A percentile compares a stretch with the other conserved stretches of the same genome.
phyloP scores from a whole-genome alignment of 2,329 filamentous ascomycete species.

The Aspergillus texensis region DNA sequence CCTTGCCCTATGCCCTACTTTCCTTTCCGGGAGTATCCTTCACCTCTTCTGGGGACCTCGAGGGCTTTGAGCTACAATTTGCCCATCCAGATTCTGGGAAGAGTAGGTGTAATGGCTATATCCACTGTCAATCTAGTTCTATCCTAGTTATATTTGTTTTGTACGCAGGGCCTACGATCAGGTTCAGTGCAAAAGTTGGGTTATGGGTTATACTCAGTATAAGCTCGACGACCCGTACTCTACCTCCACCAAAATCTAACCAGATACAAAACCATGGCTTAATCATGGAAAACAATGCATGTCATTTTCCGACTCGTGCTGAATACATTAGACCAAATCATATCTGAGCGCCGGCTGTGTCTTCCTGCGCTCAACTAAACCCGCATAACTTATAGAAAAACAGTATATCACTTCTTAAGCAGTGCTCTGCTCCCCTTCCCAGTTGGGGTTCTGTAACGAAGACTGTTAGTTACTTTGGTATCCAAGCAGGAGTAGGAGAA shows the following conservation, averaged over 20 bases:
- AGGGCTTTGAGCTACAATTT: not conserved
- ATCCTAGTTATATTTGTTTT: not conserved
- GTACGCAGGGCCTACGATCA: not conserved
- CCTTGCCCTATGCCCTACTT: slow-evolving; percentile 45
- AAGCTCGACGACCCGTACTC: not conserved
- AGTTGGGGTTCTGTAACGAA: slow-evolving; percentile 48
- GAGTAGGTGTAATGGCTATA: not conserved
- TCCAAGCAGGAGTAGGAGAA: slow-evolving; percentile 6
- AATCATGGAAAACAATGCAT: slow-evolving; percentile 25
- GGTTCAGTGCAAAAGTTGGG: not conserved
- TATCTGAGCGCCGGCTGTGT: slow-evolving; percentile 24
- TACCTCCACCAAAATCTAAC: not conserved
- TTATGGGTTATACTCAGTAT: not conserved
- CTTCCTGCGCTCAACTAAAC: slow-evolving; percentile 22
- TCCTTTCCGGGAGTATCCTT: slow-evolving; percentile 24
- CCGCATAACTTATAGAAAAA: slow-evolving; percentile 21
- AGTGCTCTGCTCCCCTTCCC: slow-evolving; percentile 32
- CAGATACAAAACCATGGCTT: slow-evolving; percentile 9
- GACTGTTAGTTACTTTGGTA: slow-evolving; percentile 26
- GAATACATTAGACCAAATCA: slow-evolving; percentile 39
- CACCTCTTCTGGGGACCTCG: not conserved
- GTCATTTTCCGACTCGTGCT: slow-evolving; percentile 36
- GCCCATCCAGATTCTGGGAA: not conserved
- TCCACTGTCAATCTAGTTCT: not conserved
- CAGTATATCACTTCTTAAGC: slow-evolving; percentile 35